phyloP scores from a whole-genome alignment of 805 yeast species.

The Yarrowia sp. region DNA sequence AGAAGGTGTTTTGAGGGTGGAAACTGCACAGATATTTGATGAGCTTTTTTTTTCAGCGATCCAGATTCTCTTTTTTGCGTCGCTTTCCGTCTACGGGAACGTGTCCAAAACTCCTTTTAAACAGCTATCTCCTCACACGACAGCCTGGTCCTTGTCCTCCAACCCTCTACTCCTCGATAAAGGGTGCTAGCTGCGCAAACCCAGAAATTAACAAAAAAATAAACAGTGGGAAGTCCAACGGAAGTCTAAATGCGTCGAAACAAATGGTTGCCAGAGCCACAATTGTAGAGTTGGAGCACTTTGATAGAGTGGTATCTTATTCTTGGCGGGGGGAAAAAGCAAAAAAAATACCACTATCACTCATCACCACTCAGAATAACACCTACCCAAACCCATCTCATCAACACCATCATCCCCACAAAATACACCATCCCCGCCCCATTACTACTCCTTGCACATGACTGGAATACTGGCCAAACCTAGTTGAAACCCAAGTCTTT shows the following conservation, averaged over 20 bases:
- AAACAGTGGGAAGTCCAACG: conserved; percentile 1
- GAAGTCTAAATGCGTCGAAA: conserved; percentile 2
- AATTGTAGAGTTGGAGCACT: not conserved
- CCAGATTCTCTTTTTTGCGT: not conserved
- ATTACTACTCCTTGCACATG: conserved; percentile 19
- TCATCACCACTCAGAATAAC: no score
- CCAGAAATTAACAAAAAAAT: not conserved
- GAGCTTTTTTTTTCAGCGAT: no score
- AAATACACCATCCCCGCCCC: conserved; percentile 11
- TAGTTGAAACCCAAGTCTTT: not conserved
- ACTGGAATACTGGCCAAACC: conserved; percentile 1
- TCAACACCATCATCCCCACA: not conserved
- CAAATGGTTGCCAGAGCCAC: conserved; percentile 10
- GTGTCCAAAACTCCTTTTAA: not conserved
- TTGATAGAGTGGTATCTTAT: not conserved
- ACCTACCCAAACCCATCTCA: not conserved
- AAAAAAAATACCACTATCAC: no score
- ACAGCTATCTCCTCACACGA: conserved; percentile 21
- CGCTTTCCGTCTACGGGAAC: not conserved
- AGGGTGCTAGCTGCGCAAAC: conserved; percentile 18
- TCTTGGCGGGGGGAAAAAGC: no score
- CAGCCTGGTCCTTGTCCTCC: conserved; percentile 14
- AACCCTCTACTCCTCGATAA: conserved; percentile 22
- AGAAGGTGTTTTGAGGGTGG: not conserved
- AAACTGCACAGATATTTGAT: no score